These are phyloP conservation scores for Sporisorium sorghi DNA, from an alignment of 1,284 basidiomycete species.

Conservation along the genomic window DNA sequence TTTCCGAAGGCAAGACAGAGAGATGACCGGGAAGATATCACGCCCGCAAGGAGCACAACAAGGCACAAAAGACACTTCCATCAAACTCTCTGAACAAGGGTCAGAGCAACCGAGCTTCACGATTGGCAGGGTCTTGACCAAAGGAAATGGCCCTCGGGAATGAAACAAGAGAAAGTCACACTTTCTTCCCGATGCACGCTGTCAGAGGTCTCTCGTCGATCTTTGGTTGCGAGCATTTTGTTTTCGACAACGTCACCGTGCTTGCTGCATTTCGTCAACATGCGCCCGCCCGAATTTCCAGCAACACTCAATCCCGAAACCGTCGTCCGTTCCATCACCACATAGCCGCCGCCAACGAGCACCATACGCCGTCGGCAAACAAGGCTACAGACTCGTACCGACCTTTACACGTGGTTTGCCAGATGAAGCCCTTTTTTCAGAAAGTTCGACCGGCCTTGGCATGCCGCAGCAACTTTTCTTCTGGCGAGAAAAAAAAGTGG, in stretches of 20 bases:
- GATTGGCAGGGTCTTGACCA: slow-evolving; percentile 7
- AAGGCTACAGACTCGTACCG: background rate
- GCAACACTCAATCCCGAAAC: no score
- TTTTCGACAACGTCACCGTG: slow-evolving; percentile 39
- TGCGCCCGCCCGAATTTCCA: slow-evolving; percentile 20
- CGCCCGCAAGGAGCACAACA: slow-evolving; percentile 14
- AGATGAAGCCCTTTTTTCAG: background rate
- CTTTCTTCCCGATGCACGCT: slow-evolving; percentile 4
- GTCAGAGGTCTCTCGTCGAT: slow-evolving; percentile 8
- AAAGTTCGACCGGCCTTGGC: slow-evolving; percentile 19
- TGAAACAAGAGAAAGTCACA: background rate
- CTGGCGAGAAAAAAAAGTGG: background rate
- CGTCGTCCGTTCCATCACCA: background rate
- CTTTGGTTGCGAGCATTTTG: background rate
- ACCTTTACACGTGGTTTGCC: slow-evolving; percentile 15
- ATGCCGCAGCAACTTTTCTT: slow-evolving; percentile 22
- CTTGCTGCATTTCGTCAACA: slow-evolving; percentile 34
- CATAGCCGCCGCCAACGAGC: background rate
- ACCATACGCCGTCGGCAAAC: slow-evolving; percentile 5
- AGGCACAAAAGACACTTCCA: background rate
- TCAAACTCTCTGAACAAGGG: background rate
- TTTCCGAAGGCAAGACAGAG: slow-evolving; percentile 10
- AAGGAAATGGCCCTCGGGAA: background rate
- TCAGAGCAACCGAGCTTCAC: slow-evolving; percentile 3
- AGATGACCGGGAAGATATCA: slow-evolving; percentile 15